phyloP scores from a whole-genome alignment of 352 stramenopile species.

The Aphanomyces invadans region DNA sequence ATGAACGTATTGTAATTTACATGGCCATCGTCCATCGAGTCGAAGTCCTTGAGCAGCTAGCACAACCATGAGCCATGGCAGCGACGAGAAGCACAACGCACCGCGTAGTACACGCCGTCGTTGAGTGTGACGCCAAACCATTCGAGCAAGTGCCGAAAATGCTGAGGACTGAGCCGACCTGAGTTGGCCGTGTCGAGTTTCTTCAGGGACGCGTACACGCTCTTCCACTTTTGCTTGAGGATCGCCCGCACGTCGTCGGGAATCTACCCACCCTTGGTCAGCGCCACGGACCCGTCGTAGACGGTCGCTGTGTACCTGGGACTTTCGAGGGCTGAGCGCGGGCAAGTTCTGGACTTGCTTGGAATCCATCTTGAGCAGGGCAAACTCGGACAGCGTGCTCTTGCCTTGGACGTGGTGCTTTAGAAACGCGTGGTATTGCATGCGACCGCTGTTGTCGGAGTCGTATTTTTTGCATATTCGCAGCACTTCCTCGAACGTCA shows the following conservation, averaged over 20 bases:
- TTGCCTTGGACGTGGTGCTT: conserved; percentile 47
- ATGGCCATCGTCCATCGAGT: conserved; percentile 44
- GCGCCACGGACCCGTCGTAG: too few relatives aligned
- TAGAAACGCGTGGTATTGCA: conserved; percentile 58
- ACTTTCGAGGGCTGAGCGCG: conserved; percentile 4
- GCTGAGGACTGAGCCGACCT: conserved; percentile 41
- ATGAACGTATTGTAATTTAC: conserved; percentile 76
- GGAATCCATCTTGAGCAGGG: conserved; percentile 6
- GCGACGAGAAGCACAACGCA: background rate
- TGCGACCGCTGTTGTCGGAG: conserved; percentile 53
- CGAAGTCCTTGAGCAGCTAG: conserved; percentile 51
- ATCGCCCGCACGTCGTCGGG: conserved; percentile 42
- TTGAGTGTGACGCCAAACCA: conserved; percentile 52
- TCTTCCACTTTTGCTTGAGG: conserved; percentile 62
- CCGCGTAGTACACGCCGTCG: conserved; percentile 34
- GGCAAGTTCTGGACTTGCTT: conserved; percentile 3
- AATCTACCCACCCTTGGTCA: conserved; percentile 24
- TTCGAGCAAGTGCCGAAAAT: conserved; percentile 68
- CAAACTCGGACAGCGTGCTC: conserved; percentile 16
- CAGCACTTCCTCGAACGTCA: conserved; percentile 53
- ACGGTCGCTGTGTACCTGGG: background rate
- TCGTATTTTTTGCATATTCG: conserved; percentile 74
- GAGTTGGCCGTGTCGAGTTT: conserved; percentile 51
- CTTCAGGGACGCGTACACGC: conserved; percentile 59
- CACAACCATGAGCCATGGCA: conserved; percentile 28